Conservation (phyloP, 345 rosid species). For the Eucalyptus curtisii region DNA sequence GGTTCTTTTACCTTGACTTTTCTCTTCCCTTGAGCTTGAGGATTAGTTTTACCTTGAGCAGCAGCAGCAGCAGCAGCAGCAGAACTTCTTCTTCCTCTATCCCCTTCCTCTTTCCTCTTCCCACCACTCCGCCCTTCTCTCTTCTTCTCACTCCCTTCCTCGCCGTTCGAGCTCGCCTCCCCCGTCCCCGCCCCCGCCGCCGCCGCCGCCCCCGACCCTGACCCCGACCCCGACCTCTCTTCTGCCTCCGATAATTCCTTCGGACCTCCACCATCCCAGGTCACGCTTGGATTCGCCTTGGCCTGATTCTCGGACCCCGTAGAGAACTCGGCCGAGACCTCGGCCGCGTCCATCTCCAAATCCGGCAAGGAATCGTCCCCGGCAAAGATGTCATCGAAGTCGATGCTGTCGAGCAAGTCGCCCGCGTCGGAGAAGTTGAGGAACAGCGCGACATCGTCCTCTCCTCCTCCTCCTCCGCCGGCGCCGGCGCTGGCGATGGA, state of each 20-base stretch:
- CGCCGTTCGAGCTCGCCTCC: background rate
- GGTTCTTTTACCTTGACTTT: constrained; percentile 38
- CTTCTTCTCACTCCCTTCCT: background rate
- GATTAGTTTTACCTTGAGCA: background rate
- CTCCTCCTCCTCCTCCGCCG: background rate
- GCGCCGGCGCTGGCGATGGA: background rate
- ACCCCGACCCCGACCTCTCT: background rate
- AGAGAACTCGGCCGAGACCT: constrained; percentile 42
- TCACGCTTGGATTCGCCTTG: background rate
- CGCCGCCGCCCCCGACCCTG: background rate
- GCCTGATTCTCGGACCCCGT: constrained; percentile 33
- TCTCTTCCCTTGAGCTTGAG: background rate
- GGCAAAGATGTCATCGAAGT: constrained; percentile 64
- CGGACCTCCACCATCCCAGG: background rate
- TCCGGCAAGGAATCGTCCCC: constrained; percentile 49
- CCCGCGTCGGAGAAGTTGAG: constrained; percentile 34
- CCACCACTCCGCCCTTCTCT: background rate
- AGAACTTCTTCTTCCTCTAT: background rate
- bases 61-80: background rate
- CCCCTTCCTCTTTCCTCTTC: background rate
- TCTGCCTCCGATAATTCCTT: background rate
- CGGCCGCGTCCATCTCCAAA: constrained; percentile 54
- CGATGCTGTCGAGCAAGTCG: constrained; percentile 41
- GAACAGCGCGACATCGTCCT: constrained; percentile 7
- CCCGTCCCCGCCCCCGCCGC: background rate